Evolutionary conservation across 2,329 filamentous ascomycete species (phyloP).

Genomic region (Plectosphaerella cucumerina): DNA sequence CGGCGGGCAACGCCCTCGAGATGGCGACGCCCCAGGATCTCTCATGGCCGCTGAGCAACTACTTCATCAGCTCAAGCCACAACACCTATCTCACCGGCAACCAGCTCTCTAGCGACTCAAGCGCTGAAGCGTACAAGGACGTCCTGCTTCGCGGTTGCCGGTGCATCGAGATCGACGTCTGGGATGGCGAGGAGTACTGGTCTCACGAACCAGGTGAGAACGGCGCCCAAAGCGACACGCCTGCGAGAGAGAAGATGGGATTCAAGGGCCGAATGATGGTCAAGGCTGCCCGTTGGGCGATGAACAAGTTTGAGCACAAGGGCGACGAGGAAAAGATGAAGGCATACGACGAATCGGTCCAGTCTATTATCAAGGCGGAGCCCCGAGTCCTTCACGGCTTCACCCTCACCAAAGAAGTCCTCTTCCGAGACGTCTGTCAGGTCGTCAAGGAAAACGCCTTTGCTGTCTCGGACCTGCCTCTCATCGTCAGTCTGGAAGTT

Average conservation of each 20-base stretch:
- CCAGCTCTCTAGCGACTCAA: slow-evolving; percentile 81
- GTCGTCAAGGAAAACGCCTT: slow-evolving; percentile 79
- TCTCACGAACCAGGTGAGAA: background rate
- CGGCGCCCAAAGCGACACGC: no score
- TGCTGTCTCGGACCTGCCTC: slow-evolving; percentile 65
- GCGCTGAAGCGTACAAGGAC: slow-evolving; percentile 80
- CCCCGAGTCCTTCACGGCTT: slow-evolving; percentile 82
- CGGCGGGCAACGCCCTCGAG: slow-evolving; percentile 34
- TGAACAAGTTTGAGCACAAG: slow-evolving; percentile 1
- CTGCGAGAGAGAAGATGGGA: background rate
- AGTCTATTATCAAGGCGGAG: slow-evolving; percentile 36
- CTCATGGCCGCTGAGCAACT: slow-evolving; percentile 77
- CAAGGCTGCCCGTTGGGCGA: slow-evolving; percentile 3
- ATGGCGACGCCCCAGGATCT: slow-evolving; percentile 45
- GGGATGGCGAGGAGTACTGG: slow-evolving; percentile 73
- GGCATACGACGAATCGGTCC: background rate
- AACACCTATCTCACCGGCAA: slow-evolving; percentile 90
- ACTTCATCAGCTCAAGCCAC: slow-evolving; percentile 90
- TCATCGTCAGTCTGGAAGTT: slow-evolving; percentile 90
- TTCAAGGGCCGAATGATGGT: slow-evolving; percentile 1
- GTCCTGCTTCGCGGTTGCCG: slow-evolving; percentile 80
- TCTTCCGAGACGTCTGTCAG: slow-evolving; percentile 79
- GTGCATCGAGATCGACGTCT: slow-evolving; percentile 91
- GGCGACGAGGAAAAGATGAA: background rate
- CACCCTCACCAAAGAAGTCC: slow-evolving; percentile 81